A percentile compares a stretch with the other conserved stretches of the same genome.
Evolutionary conservation across 148 eudicot species (phyloP).

Genomic region (Bassia scoparia): DNA sequence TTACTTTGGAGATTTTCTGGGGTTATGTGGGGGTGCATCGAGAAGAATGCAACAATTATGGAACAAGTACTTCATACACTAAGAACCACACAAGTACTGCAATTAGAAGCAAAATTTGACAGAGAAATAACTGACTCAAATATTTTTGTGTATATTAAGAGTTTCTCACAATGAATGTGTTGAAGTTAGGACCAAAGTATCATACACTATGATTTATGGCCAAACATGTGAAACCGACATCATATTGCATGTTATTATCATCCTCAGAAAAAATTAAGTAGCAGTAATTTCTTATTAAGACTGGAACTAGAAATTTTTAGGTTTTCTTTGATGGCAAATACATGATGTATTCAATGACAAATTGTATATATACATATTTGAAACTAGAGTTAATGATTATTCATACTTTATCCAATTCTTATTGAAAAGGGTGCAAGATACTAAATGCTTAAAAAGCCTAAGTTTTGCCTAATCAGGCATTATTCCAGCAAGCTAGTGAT

Average conservation of each 20-base stretch:
- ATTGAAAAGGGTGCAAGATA: too few relatives aligned
- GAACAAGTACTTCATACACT: conserved; percentile 21
- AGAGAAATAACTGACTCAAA: conserved; percentile 30
- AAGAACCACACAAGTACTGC: conserved; percentile 24
- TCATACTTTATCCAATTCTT: too few relatives aligned
- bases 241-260: neutral
- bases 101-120: conserved; percentile 27
- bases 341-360: neutral
- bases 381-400: neutral
- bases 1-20: conserved; percentile 30
- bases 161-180: neutral
- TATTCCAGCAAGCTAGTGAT: conserved; percentile 15
- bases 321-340: conserved; percentile 18
- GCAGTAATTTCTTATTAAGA: conserved; percentile 10
- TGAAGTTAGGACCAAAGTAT: conserved; percentile 24
- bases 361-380: neutral
- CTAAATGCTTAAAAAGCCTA: conserved; percentile 22
- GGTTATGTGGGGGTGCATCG: conserved; percentile 13
- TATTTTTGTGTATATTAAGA: conserved; percentile 6
- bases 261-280: too few relatives aligned
- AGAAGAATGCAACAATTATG: conserved; percentile 16
- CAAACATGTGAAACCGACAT: conserved; percentile 31
- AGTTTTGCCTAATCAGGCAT: conserved; percentile 24
- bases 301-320: conserved; percentile 26
- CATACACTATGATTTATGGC: conserved; percentile 16